Percentiles rank a stretch among this genome's conserved stretches.
phyloP scores from a whole-genome alignment of 805 yeast species.

The Saccharomycopsis javanensis region DNA sequence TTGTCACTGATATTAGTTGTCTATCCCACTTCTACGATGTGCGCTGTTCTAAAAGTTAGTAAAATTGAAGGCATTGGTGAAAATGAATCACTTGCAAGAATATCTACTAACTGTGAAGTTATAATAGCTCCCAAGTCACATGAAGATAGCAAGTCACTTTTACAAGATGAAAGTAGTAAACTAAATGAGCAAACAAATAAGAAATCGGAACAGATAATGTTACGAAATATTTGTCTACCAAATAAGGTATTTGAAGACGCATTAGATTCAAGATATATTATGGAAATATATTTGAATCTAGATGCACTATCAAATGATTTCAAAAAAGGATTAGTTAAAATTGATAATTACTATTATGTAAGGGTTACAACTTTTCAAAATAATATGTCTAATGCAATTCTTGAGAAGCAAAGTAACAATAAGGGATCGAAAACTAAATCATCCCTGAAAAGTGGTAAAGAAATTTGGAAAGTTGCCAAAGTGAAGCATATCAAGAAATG shows the following conservation, averaged over 20 bases:
- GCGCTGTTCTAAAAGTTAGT: conserved; percentile 48
- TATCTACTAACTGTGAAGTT: conserved; percentile 58
- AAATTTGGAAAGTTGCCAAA: not conserved
- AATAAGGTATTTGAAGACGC: conserved; percentile 29
- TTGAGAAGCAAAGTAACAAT: not conserved
- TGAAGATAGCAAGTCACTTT: conserved; percentile 23
- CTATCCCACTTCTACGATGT: conserved; percentile 53
- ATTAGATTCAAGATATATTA: conserved; percentile 3
- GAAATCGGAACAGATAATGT: conserved; percentile 30
- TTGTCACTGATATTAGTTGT: conserved; percentile 51
- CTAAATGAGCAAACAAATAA: conserved; percentile 10
- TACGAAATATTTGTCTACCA: conserved; percentile 50
- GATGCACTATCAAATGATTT: not conserved
- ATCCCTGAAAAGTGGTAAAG: not conserved
- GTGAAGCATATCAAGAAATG: conserved; percentile 13
- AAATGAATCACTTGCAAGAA: conserved; percentile 33
- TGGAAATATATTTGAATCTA: conserved; percentile 6
- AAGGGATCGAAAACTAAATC: not conserved
- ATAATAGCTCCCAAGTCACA: conserved; percentile 64
- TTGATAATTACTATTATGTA: not conserved
- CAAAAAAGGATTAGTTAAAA: not conserved
- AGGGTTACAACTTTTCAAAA: not conserved
- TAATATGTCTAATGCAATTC: not conserved
- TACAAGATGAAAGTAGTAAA: not conserved
- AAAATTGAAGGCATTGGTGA: conserved; percentile 34